Evolutionary conservation across 2,329 filamentous ascomycete species (phyloP).

Genomic region (Colletotrichum sp.): DNA sequence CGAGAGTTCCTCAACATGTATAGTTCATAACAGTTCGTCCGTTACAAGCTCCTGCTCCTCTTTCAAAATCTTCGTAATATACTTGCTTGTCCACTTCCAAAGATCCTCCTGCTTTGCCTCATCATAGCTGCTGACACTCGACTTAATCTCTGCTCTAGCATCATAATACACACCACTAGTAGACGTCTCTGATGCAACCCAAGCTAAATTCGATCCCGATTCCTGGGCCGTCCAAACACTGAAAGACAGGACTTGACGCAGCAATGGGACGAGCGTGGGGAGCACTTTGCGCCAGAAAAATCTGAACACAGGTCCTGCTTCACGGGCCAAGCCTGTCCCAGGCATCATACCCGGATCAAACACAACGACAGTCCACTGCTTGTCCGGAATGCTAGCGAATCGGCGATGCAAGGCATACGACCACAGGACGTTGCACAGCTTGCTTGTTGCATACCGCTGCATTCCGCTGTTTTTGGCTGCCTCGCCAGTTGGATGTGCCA

Average conservation of each 20-base stretch:
- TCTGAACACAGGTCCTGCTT: constrained; percentile 26
- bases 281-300: constrained; percentile 42
- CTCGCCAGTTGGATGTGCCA: constrained; percentile 43
- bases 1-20: too few relatives aligned
- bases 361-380: constrained; percentile 41
- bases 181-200: constrained; percentile 9
- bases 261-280: constrained; percentile 37
- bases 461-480: constrained; percentile 34
- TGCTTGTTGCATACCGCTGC: constrained; percentile 47
- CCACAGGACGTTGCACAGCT: constrained; percentile 55
- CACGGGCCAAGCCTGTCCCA: constrained; percentile 46
- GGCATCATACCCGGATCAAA: constrained; percentile 56
- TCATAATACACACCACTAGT: constrained; percentile 51
- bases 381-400: constrained; percentile 27
- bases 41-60: too few relatives aligned
- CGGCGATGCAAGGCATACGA: constrained; percentile 46
- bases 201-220: constrained; percentile 44
- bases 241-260: constrained; percentile 32
- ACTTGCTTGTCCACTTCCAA: constrained; percentile 51
- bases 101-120: constrained; percentile 52
- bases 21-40: too few relatives aligned
- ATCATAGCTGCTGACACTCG: constrained; percentile 48
- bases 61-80: neutral
- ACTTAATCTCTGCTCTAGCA: constrained; percentile 39
- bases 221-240: constrained; percentile 45